Evolutionary conservation across 2,329 filamentous ascomycete genomes (phyloP).

Genomic region (Diaporthe ilicicola): DNA sequence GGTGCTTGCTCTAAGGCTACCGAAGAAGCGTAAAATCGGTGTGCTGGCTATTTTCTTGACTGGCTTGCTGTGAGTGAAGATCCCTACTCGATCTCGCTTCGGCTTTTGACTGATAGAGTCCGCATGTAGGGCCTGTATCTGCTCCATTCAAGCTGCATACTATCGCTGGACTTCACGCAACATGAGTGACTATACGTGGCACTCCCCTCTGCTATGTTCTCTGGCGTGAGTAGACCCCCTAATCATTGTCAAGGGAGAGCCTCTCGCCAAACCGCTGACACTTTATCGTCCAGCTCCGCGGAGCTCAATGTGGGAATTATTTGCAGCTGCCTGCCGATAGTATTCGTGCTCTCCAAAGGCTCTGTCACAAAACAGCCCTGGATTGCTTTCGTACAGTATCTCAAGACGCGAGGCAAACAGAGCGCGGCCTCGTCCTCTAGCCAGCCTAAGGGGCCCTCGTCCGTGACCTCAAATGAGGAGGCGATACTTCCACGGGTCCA

Average conservation of each 20-base stretch:
- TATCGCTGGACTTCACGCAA: neutral
- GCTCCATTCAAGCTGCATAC: neutral
- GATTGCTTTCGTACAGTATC: neutral
- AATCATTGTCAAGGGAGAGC: neutral
- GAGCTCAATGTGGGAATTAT: conserved; percentile 22
- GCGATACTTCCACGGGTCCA: neutral
- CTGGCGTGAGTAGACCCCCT: neutral
- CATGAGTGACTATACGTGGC: conserved; percentile 6
- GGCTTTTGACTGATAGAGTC: neutral
- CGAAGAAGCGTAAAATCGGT: conserved; percentile 8
- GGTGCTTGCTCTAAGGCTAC: neutral
- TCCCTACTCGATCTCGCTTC: neutral
- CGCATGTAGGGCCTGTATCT: neutral
- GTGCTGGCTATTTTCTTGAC: conserved; percentile 5
- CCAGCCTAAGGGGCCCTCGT: neutral
- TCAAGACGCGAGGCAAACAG: neutral
- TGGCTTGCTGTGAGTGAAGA: conserved; percentile 1
- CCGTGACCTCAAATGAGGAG: neutral
- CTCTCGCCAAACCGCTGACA: neutral
- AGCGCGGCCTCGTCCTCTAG: neutral
- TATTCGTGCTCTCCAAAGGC: conserved; percentile 9
- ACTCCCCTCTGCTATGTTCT: neutral
- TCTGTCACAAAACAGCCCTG: neutral
- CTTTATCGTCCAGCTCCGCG: neutral
- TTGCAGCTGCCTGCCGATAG: conserved; percentile 6